These are phyloP conservation scores for Saccharomycopsis sp. DNA, from an alignment of 805 yeast species.

Conservation along the genomic window DNA sequence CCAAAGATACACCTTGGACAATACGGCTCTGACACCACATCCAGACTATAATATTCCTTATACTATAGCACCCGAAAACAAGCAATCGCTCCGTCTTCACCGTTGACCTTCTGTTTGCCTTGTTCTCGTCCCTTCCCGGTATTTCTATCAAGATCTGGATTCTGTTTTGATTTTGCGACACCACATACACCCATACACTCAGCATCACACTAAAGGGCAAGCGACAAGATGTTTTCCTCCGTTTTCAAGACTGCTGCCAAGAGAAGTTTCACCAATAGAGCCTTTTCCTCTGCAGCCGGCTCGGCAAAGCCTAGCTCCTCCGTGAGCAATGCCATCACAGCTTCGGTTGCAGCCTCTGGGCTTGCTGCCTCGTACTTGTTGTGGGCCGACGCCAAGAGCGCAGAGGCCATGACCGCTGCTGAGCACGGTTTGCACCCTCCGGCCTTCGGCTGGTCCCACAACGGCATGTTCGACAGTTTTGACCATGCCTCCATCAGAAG, in stretches of 20 bases:
- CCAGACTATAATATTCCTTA: no score
- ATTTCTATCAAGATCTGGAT: neutral
- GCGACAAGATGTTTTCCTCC: neutral
- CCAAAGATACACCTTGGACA: neutral
- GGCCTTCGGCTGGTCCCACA: conserved; percentile 87
- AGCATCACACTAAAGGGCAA: no score
- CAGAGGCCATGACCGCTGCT: conserved; percentile 96
- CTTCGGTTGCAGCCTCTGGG: conserved; percentile 67
- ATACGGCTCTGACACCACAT: no score
- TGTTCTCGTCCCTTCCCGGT: neutral
- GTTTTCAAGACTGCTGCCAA: conserved; percentile 1
- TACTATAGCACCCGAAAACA: neutral
- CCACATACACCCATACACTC: no score
- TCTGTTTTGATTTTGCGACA: neutral
- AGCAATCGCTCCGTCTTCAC: neutral
- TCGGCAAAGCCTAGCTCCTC: conserved; percentile 23
- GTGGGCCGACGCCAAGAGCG: conserved; percentile 79
- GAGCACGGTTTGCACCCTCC: conserved; percentile 99
- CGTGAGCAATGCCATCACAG: conserved; percentile 47
- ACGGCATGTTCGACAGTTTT: conserved; percentile 82
- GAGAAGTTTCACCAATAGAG: neutral
- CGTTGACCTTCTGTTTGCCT: neutral
- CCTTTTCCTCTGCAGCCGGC: neutral
- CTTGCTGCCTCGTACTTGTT: conserved; percentile 73
- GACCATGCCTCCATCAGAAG: conserved; percentile 96